Evolutionary conservation across 164 flowering plant species (phyloP).

Genomic region (Kingdonia uniflora): DNA sequence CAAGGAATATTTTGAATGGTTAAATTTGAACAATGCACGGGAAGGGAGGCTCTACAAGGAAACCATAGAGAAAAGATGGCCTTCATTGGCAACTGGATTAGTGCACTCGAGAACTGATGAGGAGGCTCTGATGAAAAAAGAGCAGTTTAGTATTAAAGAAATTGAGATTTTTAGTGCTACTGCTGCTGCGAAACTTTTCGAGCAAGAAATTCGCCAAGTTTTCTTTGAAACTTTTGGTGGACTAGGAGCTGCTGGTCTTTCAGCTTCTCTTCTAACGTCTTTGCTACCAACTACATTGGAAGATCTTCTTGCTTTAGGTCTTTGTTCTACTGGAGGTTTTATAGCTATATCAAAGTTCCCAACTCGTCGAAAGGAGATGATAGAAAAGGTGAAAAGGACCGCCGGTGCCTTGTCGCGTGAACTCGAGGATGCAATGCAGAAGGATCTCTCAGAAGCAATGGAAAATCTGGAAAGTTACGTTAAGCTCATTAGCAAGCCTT

Average conservation of each 20-base stretch:
- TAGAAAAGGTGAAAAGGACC: constrained; percentile 56
- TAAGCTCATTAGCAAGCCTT: constrained; percentile 33
- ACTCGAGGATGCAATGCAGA: constrained; percentile 78
- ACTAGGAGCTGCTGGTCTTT: constrained; percentile 86
- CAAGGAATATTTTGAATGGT: constrained; percentile 58
- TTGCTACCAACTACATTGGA: constrained; percentile 79
- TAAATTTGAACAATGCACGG: constrained; percentile 45
- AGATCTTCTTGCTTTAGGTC: constrained; percentile 95
- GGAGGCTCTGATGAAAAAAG: constrained; percentile 28
- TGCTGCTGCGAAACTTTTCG: constrained; percentile 74
- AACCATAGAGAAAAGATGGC: constrained; percentile 67
- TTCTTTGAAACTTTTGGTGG: constrained; percentile 78
- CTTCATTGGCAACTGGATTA: constrained; percentile 24
- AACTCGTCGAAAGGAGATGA: constrained; percentile 39
- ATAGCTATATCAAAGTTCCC: constrained; percentile 69
- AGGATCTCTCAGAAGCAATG: constrained; percentile 35
- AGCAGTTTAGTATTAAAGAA: constrained; percentile 39
- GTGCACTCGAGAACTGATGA: constrained; percentile 27
- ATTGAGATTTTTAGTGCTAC: constrained; percentile 52
- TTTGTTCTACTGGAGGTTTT: constrained; percentile 93
- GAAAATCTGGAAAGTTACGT: constrained; percentile 39
- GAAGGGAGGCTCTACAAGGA: constrained; percentile 55
- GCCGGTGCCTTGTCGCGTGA: constrained; percentile 65
- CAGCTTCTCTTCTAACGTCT: constrained; percentile 90
- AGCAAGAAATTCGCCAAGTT: constrained; percentile 85